These are phyloP conservation scores for Capronia epimyces DNA, from an alignment of 2,329 filamentous ascomycete species.

Conservation along the genomic window DNA sequence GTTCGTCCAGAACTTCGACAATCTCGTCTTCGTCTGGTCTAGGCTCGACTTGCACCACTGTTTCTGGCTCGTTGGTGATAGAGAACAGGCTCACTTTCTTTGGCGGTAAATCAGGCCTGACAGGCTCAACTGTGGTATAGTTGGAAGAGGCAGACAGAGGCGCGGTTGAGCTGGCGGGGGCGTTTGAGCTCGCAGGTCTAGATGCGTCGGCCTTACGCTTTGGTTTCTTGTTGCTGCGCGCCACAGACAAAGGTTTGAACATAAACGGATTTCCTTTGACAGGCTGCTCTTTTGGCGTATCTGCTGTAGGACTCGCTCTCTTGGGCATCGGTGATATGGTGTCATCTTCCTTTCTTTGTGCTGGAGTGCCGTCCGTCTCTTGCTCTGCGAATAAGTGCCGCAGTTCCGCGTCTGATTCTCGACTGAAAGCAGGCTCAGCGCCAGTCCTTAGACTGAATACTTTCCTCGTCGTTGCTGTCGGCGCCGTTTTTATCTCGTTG, in stretches of 20 bases:
- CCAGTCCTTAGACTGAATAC: conserved; percentile 76
- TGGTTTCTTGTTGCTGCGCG: conserved; percentile 67
- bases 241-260: conserved; percentile 85
- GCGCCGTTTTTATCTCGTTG: conserved; percentile 21
- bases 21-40: conserved; percentile 21
- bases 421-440: conserved; percentile 72
- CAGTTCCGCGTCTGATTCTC: conserved; percentile 48
- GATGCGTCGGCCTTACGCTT: conserved; percentile 47
- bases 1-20: conserved; percentile 38
- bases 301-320: conserved; percentile 44
- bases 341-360: conserved; percentile 13
- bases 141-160: not conserved
- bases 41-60: conserved; percentile 5
- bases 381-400: conserved; percentile 35
- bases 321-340: conserved; percentile 17
- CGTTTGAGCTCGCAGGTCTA: conserved; percentile 1
- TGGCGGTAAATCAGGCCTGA: conserved; percentile 32
- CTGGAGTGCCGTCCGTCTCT: conserved; percentile 31
- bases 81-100: conserved; percentile 45
- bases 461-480: conserved; percentile 44
- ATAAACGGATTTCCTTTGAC: conserved; percentile 72
- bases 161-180: not conserved
- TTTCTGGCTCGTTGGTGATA: conserved; percentile 8
- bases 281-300: conserved; percentile 46
- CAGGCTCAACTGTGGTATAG: not conserved